Evolutionary conservation across 2,329 filamentous ascomycete genomes (phyloP), one percentile per base, ranked within the genome.

Genomic region (Biscogniauxia sp.): DNA sequence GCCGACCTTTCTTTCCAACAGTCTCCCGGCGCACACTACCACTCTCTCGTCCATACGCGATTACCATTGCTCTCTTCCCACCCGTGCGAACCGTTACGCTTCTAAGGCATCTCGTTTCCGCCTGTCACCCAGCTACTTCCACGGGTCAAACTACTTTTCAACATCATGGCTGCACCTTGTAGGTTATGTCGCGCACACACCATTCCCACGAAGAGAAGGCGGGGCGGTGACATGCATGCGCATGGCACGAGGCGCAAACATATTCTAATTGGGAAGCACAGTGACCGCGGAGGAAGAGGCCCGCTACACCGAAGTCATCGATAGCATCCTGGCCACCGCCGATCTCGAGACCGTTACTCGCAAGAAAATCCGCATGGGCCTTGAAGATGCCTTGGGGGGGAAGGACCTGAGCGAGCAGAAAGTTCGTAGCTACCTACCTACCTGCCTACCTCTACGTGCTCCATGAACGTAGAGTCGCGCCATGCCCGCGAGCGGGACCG

Each of bases 281-380:
- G 84, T 86, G 64, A 78, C 77, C 50, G 57, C 76, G 57, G 78
- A 82, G 56, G 84, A 87, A 69, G 77, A 76, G 66, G 64, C 71
- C 59, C 76, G 79, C 65, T 88, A 86, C 73, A 87, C 82, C 57
- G 74, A 77, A 58, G 81, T 88, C 67, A 87, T 88, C 72, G 85
- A 88, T 69, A 78, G 74, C 50, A 87, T 88, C 63, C 80, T 88
- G 20, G 77, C 77, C 25, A 82, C 79, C 11, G 82, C 83, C 58
- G 83, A 88, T 65, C 80, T 88, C 50, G 79, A 83, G 66, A 88
- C 85, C n/a, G 83, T 88, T 56, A 85, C 85, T 26, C 81, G 84
- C 62, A 88, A 88, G 72, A 86, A 84, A 75, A 82, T 88, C 60
- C 82, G 85, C 56, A 79, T 82, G 66, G 82, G 81, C 2, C 75